Base-by-base conservation (phyloP, 345 rosid species). In the Euphorbia peplus region DNA sequence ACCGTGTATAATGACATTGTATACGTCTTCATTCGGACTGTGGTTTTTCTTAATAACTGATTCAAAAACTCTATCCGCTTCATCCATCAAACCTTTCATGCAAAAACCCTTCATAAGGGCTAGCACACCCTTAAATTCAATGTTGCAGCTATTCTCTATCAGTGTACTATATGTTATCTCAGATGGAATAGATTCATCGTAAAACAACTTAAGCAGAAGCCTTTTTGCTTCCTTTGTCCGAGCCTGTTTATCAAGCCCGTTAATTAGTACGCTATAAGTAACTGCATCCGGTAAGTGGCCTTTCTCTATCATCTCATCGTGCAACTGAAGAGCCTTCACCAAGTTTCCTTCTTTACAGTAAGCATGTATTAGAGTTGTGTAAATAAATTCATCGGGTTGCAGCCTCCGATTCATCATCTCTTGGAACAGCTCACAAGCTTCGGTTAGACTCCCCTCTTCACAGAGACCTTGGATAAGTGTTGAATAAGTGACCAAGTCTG, bases 21-120 rank as follows among this genome's bases (percentile, higher is more conserved):
- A 93, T 8, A 83, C 87, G 14, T 91, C 83, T 75, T 85, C 96
- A 77, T 81, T 80, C 1, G 92, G 93, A 53, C 69, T 79, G 67
- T 80, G 82, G 76, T 83, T 84, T 71, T 70, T 84, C 75, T 82
- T 80, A 76, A 87, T 77, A 90, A 93, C 87, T 4, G 87, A 87
- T 69, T 86, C 80, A 60, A 88, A 84, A 69, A 83, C 88, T 54
- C 28, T 67, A 78, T 93, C 96, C 37, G 98, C 98, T 80, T 93
- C 96, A 1, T 73, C 66, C 90, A 90, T 88, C 87, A 93, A 78
- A 47, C 96, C 97, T 78, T 90, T 90, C 95, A 87, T 85, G 66
- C 98, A 93, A 72, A 93, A 90, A 21, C 97, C 97, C 76, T 88
- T 93, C 25, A 93, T 69, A 67, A 90, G 96, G 51, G 90, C 89